phyloP scores from a whole-genome alignment of 352 stramenopile species.

The Globisporangium nunn region DNA sequence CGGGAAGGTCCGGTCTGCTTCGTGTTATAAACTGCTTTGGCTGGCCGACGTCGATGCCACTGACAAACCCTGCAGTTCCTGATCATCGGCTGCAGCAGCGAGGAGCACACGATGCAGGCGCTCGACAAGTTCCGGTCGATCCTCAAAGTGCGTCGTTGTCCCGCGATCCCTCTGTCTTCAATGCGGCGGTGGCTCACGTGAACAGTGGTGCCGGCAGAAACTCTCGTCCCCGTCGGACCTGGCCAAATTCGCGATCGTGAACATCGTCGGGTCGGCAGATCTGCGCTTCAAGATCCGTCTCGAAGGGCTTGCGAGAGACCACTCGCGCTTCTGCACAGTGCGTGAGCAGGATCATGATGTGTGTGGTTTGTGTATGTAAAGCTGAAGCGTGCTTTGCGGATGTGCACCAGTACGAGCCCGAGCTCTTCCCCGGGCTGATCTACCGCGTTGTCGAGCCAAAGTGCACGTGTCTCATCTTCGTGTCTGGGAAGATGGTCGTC shows the following conservation, averaged over 20 bases:
- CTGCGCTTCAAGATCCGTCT: conserved; percentile 80
- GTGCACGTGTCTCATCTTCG: conserved; percentile 71
- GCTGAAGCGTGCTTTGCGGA: background rate
- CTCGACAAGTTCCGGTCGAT: conserved; percentile 53
- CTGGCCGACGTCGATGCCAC: too few relatives aligned
- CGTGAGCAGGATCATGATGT: background rate
- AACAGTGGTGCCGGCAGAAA: conserved; percentile 30
- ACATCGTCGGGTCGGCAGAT: conserved; percentile 90
- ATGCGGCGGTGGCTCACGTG: background rate
- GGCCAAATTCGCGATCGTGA: conserved; percentile 52
- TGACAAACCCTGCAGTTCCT: conserved; percentile 35
- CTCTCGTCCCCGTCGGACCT: conserved; percentile 36
- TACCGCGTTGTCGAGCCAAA: conserved; percentile 92
- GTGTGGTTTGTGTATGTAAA: background rate
- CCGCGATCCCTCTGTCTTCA: background rate
- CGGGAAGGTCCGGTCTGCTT: conserved; percentile 34
- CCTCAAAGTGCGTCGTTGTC: conserved; percentile 27
- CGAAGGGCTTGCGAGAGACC: conserved; percentile 55
- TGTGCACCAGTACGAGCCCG: conserved; percentile 89
- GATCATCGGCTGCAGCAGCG: conserved; percentile 40
- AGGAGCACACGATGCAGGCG: conserved; percentile 29
- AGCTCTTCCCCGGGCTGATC: conserved; percentile 96
- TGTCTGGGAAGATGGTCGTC: conserved; percentile 60
- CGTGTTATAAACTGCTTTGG: background rate
- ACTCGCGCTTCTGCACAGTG: conserved; percentile 68